Percentiles rank a stretch among this genome's conserved stretches.
Evolutionary conservation across 805 yeast genomes (phyloP).

Genomic region (Cyberlindnera mississippiensis): DNA sequence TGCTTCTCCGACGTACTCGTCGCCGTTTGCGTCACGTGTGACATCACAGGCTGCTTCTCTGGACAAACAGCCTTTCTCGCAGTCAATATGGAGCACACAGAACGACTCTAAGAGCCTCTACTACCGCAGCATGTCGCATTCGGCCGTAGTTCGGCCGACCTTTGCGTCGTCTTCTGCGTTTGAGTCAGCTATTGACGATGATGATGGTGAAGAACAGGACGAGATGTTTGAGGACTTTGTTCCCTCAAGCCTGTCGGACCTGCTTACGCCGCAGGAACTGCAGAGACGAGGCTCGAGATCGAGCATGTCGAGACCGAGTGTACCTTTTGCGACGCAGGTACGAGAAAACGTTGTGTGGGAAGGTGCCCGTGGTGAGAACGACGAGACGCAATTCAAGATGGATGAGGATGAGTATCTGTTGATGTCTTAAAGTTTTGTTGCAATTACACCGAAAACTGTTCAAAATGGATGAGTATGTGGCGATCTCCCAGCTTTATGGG

Average conservation of each 20-base stretch:
- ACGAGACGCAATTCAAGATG: constrained; percentile 37
- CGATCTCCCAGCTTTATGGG: too few species aligned
- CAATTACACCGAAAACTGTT: too few species aligned
- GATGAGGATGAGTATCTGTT: constrained; percentile 20
- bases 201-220: constrained; percentile 18
- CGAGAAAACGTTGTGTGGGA: constrained; percentile 5
- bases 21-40: constrained; percentile 6
- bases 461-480: too few species aligned
- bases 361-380: constrained; percentile 20
- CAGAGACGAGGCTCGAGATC: constrained; percentile 65
- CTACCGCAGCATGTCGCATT: constrained; percentile 21
- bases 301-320: too few species aligned
- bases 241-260: constrained; percentile 76
- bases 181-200: constrained; percentile 34
- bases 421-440: too few species aligned
- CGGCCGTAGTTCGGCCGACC: constrained; percentile 15
- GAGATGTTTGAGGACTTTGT: constrained; percentile 63
- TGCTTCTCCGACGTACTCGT: constrained; percentile 1
- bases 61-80: too few species aligned
- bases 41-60: too few species aligned
- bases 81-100: constrained; percentile 21
- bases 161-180: neutral
- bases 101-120: constrained; percentile 1
- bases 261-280: constrained; percentile 52
- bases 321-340: neutral